Evolutionary conservation across 2,329 filamentous ascomycete genomes (phyloP).

Genomic region (Pseudocercospora musae): DNA sequence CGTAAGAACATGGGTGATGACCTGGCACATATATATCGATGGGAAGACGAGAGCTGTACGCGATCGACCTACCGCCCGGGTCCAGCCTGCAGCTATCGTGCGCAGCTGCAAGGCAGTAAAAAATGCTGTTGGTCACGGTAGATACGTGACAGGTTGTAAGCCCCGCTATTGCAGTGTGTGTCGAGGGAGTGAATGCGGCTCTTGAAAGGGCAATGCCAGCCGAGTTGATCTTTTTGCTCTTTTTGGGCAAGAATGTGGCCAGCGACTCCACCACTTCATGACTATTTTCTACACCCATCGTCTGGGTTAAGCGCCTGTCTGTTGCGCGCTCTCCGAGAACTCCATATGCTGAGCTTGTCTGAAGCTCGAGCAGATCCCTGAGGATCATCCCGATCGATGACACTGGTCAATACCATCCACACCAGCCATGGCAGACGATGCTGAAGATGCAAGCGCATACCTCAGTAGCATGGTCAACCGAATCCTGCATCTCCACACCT

Average conservation of each 20-base stretch:
- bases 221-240: background rate
- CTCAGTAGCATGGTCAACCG: slow-evolving; percentile 48
- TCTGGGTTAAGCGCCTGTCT: background rate
- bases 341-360: background rate
- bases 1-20: background rate
- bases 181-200: background rate
- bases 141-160: background rate
- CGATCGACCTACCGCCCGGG: background rate
- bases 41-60: background rate
- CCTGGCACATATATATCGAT: background rate
- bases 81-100: background rate
- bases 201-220: background rate
- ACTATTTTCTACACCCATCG: background rate
- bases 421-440: slow-evolving; percentile 6
- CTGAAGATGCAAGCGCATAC: slow-evolving; percentile 27
- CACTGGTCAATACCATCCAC: background rate
- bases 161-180: background rate
- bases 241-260: slow-evolving; percentile 1
- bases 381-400: background rate
- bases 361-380: background rate
- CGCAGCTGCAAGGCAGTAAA: slow-evolving; percentile 5
- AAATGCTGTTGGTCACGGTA: background rate
- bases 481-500: slow-evolving; percentile 73
- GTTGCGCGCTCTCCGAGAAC: background rate
- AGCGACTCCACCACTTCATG: background rate